Evolutionary conservation across 129 eudicot species (phyloP).

Genomic region (Ambrosia artemisiifolia): DNA sequence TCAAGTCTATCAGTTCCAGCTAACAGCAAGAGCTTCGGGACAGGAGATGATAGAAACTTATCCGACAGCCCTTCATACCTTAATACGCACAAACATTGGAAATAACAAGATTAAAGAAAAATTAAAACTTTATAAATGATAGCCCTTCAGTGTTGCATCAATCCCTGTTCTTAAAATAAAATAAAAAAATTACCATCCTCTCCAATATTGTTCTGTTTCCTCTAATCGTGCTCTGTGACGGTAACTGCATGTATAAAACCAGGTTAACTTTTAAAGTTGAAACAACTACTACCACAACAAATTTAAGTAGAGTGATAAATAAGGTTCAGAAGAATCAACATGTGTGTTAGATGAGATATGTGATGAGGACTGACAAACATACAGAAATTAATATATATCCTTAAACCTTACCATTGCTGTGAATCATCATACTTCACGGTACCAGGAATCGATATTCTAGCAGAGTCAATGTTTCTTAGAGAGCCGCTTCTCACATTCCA

Average conservation of each 20-base stretch:
- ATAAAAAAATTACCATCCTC: too few species aligned
- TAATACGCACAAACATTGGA: conserved; percentile 18
- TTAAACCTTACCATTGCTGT: conserved; percentile 61
- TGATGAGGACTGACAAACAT: neutral
- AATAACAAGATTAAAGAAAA: neutral
- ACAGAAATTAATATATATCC: neutral
- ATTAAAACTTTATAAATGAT: neutral
- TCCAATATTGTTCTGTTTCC: conserved; percentile 94
- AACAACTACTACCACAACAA: neutral
- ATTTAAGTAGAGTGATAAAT: neutral
- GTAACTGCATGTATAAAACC: conserved; percentile 50
- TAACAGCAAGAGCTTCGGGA: conserved; percentile 82
- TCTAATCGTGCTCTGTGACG: conserved; percentile 69
- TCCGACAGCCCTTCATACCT: conserved; percentile 99
- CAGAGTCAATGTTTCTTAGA: conserved; percentile 87
- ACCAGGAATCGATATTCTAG: conserved; percentile 88
- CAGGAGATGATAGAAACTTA: conserved; percentile 70
- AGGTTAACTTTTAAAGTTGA: neutral
- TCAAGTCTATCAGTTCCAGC: conserved; percentile 98
- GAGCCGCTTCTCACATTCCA: conserved; percentile 95
- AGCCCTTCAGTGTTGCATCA: conserved; percentile 7
- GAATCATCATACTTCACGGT: conserved; percentile 75
- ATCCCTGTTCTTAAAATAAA: neutral
- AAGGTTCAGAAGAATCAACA: conserved; percentile 2
- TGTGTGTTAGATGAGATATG: neutral